A percentile compares a stretch with the other conserved stretches of the same genome.
phyloP scores from a whole-genome alignment of 1,139 yeast genomes.

The Tardiomyces depauwii region DNA sequence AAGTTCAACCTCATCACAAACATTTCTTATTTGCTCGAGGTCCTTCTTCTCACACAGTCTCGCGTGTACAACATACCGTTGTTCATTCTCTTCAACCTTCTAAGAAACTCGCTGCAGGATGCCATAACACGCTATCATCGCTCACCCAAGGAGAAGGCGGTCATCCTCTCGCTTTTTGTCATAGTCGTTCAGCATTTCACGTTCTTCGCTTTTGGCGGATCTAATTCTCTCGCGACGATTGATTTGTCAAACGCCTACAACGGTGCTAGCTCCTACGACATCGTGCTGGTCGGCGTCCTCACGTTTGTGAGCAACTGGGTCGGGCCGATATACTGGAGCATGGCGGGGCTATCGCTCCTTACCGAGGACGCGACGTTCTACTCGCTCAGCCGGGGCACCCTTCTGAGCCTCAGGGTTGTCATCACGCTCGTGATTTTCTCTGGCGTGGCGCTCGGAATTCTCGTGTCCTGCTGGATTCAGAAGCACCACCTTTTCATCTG shows the following conservation, averaged over 20 bases:
- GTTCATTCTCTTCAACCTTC: conserved; percentile 39
- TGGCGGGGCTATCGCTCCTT: conserved; percentile 30
- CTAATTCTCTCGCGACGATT: conserved; percentile 84
- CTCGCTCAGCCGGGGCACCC: not conserved
- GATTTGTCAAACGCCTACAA: conserved; percentile 89
- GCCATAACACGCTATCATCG: conserved; percentile 10
- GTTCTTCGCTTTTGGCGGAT: conserved; percentile 82
- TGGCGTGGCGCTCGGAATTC: conserved; percentile 42
- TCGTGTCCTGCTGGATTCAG: conserved; percentile 60
- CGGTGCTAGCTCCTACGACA: conserved; percentile 62
- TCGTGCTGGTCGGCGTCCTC: conserved; percentile 62
- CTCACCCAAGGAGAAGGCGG: conserved; percentile 11
- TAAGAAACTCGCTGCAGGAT: conserved; percentile 13
- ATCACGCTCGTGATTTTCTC: conserved; percentile 45
- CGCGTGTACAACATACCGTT: conserved; percentile 60
- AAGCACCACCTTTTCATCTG: conserved; percentile 87
- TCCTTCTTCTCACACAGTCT: conserved; percentile 61
- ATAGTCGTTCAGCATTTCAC: conserved; percentile 54
- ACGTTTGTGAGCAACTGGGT: conserved; percentile 78
- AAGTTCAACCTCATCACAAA: conserved; percentile 29
- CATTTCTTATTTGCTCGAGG: conserved; percentile 34
- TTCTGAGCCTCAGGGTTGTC: conserved; percentile 8
- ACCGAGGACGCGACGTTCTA: conserved; percentile 1
- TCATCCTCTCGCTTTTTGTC: conserved; percentile 16
- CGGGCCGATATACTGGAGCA: conserved; percentile 76